Evolutionary conservation across 345 rosid genomes (phyloP).

Genomic region (Arabis hirsuta): DNA sequence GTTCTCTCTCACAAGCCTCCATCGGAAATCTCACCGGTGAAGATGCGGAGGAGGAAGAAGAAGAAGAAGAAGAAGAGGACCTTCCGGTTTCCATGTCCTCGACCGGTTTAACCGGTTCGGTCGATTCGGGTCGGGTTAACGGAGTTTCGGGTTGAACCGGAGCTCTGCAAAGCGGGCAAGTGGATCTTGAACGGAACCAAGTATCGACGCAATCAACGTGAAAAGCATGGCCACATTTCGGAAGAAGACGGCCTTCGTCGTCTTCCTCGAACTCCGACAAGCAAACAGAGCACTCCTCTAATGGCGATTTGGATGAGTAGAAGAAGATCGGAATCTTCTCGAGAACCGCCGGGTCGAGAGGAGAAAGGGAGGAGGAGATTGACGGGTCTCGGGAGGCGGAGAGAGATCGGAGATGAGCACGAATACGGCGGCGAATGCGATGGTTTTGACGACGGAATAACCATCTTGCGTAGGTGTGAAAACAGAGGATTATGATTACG

Average conservation of each 20-base stretch:
- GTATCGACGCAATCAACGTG: slow-evolving; percentile 82
- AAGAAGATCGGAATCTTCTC: slow-evolving; percentile 62
- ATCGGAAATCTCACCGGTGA: slow-evolving; percentile 32
- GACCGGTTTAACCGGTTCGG: slow-evolving; percentile 27
- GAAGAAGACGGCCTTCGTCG: slow-evolving; percentile 67
- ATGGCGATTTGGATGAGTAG: slow-evolving; percentile 39
- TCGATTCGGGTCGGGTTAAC: slow-evolving; percentile 3
- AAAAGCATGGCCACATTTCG: slow-evolving; percentile 71
- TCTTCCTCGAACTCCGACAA: slow-evolving; percentile 73
- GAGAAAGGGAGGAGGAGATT: slow-evolving; percentile 24
- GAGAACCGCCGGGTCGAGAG: slow-evolving; percentile 59
- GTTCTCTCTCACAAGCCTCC: slow-evolving; percentile 42
- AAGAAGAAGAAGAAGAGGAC: slow-evolving; percentile 32
- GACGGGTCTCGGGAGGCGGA: slow-evolving; percentile 22
- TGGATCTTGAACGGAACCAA: slow-evolving; percentile 81
- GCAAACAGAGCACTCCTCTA: slow-evolving; percentile 71
- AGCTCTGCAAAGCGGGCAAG: slow-evolving; percentile 82
- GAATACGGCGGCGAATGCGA: slow-evolving; percentile 54
- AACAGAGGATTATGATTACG: slow-evolving; percentile 51
- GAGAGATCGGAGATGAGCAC: slow-evolving; percentile 42
- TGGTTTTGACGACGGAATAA: slow-evolving; percentile 46
- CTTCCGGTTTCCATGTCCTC: slow-evolving; percentile 36
- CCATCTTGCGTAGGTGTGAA: slow-evolving; percentile 67
- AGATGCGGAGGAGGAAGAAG: neutral
- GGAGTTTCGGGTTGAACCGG: slow-evolving; percentile 51